Conservation (phyloP, 306 rosid species). For the Biancaea sappan region DNA sequence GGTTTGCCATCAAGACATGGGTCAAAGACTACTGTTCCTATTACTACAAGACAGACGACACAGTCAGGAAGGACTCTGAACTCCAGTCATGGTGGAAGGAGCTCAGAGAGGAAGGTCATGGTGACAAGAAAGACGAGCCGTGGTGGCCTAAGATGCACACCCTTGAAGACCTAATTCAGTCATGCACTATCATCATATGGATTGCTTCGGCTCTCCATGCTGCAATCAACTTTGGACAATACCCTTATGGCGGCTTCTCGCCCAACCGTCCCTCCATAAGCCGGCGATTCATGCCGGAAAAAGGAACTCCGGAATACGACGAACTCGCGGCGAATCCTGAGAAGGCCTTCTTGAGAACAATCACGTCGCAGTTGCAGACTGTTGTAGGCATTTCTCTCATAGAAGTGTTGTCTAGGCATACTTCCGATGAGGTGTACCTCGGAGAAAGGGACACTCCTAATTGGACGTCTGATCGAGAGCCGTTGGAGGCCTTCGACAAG, state of each 20-base stretch:
- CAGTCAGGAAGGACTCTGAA: slow-evolving; percentile 38
- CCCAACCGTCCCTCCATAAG: slow-evolving; percentile 54
- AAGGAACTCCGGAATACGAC: slow-evolving; percentile 49
- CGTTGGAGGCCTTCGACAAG: slow-evolving; percentile 55
- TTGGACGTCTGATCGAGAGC: slow-evolving; percentile 60
- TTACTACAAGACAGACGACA: slow-evolving; percentile 46
- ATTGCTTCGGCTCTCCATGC: slow-evolving; percentile 66
- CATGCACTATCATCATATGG: slow-evolving; percentile 59
- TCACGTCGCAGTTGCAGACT: slow-evolving; percentile 51
- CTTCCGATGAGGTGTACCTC: slow-evolving; percentile 61
- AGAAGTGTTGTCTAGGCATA: slow-evolving; percentile 53
- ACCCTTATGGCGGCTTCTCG: slow-evolving; percentile 53
- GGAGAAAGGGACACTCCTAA: slow-evolving; percentile 56
- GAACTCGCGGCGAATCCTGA: slow-evolving; percentile 50
- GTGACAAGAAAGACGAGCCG: slow-evolving; percentile 61
- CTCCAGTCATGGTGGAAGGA: slow-evolving; percentile 74
- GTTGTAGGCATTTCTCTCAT: slow-evolving; percentile 48
- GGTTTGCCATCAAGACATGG: slow-evolving; percentile 64
- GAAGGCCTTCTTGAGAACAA: slow-evolving; percentile 49
- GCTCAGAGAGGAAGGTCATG: slow-evolving; percentile 53
- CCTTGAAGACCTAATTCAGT: slow-evolving; percentile 38
- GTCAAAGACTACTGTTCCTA: slow-evolving; percentile 52
- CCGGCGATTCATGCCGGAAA: slow-evolving; percentile 48
- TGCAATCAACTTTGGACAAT: slow-evolving; percentile 61
- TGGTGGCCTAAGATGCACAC: slow-evolving; percentile 71